Conservation (phyloP, 164 flowering plant species). For the Amborella trichopoda region DNA sequence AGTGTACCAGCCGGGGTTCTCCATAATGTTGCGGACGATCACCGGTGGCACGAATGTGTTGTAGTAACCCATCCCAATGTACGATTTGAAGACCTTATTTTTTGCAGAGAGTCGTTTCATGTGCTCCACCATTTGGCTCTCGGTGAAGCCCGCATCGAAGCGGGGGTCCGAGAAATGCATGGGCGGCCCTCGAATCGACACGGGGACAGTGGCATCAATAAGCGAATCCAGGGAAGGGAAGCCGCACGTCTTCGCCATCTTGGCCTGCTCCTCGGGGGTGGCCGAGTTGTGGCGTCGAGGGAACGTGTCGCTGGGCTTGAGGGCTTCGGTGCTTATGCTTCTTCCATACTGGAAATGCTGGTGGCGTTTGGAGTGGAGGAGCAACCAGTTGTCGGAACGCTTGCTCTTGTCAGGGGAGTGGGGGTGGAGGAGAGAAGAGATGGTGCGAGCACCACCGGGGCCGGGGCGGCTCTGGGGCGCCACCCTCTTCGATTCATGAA, state of each 20-base stretch:
- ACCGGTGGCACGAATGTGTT: constrained; percentile 78
- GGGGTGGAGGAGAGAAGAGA: constrained; percentile 52
- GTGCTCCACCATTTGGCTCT: constrained; percentile 80
- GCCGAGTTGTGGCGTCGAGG: constrained; percentile 95
- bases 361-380: constrained; percentile 5
- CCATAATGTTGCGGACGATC: constrained; percentile 88
- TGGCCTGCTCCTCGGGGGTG: constrained; percentile 67
- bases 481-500: constrained; percentile 38
- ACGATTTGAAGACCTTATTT: constrained; percentile 78
- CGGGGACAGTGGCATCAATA: constrained; percentile 92
- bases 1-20: constrained; percentile 97
- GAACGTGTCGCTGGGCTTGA: constrained; percentile 85
- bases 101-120: constrained; percentile 58
- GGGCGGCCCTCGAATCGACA: constrained; percentile 46
- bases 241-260: constrained; percentile 68
- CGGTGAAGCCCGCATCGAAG: constrained; percentile 85
- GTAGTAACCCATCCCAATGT: constrained; percentile 96
- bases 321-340: constrained; percentile 58
- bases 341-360: constrained; percentile 17
- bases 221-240: constrained; percentile 46
- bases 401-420: constrained; percentile 1
- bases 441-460: constrained; percentile 37
- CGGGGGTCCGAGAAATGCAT: constrained; percentile 66
- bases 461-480: constrained; percentile 5
- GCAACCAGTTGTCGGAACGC: constrained; percentile 10